These are phyloP conservation scores for Pterocarpus macrocarpus DNA, from an alignment of 306 rosid species.

Conservation along the genomic window DNA sequence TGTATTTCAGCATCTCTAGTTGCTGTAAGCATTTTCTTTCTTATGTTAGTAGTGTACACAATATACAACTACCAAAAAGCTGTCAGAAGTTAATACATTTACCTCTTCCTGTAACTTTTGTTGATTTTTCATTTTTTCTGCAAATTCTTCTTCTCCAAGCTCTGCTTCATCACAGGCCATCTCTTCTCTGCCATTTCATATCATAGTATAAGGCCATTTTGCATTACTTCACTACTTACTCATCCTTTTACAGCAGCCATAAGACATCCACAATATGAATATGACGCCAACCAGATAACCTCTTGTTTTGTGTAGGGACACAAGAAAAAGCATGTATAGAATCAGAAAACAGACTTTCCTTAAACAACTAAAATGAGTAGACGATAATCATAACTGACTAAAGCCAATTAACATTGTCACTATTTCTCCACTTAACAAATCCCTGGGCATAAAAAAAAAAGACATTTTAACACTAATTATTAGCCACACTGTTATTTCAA, in stretches of 20 bases:
- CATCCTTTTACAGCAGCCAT: constrained; percentile 6
- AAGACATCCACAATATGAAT: background rate
- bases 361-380: constrained; percentile 15
- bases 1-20: constrained; percentile 81
- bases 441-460: background rate
- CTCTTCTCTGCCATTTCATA: constrained; percentile 73
- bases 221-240: constrained; percentile 11
- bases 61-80: background rate
- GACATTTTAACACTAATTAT: background rate
- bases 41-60: constrained; percentile 37
- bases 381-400: background rate
- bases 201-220: constrained; percentile 29
- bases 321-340: background rate
- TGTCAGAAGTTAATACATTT: constrained; percentile 26
- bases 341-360: constrained; percentile 15
- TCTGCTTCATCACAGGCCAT: constrained; percentile 93
- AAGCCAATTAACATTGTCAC: background rate
- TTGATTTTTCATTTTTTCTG: constrained; percentile 64
- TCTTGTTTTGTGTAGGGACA: background rate
- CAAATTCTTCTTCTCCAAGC: constrained; percentile 76
- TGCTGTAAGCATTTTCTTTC: constrained; percentile 60
- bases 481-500: background rate
- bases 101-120: constrained; percentile 72
- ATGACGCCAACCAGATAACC: background rate
- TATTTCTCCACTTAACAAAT: background rate